A percentile compares a stretch with the other conserved stretches of the same genome.
These are phyloP conservation scores for Phytophthora hibernalis DNA, from an alignment of 352 stramenopile species.

Conservation along the genomic window DNA sequence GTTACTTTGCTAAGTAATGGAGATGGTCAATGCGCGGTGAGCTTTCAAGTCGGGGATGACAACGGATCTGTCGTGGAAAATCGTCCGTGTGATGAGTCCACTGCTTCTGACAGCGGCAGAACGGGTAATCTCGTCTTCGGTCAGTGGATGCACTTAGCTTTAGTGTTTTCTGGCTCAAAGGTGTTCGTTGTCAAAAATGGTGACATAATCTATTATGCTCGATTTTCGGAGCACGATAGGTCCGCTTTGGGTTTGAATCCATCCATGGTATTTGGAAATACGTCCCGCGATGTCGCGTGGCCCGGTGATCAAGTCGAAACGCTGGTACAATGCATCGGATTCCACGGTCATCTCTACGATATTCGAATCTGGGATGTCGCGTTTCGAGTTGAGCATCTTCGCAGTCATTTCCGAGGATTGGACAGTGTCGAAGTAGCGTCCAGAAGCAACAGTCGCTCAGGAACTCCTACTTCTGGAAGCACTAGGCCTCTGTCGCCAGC, in stretches of 20 bases:
- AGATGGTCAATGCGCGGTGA: conserved; percentile 21
- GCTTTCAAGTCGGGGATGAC: conserved; percentile 12
- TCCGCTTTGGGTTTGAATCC: conserved; percentile 19
- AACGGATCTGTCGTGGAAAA: conserved; percentile 10
- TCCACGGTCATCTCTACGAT: conserved; percentile 58
- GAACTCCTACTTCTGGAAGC: conserved; percentile 28
- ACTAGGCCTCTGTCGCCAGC: conserved; percentile 25
- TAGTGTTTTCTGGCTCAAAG: conserved; percentile 53
- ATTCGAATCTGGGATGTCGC: conserved; percentile 70
- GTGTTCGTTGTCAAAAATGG: conserved; percentile 54
- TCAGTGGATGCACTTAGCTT: conserved; percentile 62
- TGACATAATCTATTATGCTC: conserved; percentile 24
- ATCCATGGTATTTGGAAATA: conserved; percentile 25
- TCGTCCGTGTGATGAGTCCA: conserved; percentile 4
- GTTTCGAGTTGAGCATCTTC: conserved; percentile 60
- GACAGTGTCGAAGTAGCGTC: conserved; percentile 35
- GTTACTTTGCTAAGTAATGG: conserved; percentile 31
- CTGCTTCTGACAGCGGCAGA: not conserved
- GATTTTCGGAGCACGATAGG: conserved; percentile 9
- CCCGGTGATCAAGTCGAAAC: not conserved
- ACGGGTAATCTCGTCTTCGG: conserved; percentile 19
- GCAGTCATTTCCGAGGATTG: conserved; percentile 60
- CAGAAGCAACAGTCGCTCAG: conserved; percentile 26
- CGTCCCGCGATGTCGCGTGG: not conserved
- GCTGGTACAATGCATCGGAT: conserved; percentile 5